These are phyloP conservation scores for Tephrocybe sp. DNA, from an alignment of 768 basidiomycete species.

Conservation along the genomic window DNA sequence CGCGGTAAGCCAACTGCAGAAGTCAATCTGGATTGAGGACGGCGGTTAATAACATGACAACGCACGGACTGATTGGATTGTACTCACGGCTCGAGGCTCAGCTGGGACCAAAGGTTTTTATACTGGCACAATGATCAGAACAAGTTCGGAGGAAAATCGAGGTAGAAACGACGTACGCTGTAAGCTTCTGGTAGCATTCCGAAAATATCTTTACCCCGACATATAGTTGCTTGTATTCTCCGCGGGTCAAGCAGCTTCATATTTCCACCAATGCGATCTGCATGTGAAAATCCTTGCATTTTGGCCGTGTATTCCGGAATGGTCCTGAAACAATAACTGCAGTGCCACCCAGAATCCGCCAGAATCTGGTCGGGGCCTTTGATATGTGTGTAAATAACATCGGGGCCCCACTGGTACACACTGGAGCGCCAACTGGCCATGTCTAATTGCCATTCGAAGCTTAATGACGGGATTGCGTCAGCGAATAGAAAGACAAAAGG, in stretches of 20 bases:
- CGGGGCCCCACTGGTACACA: conserved; percentile 45
- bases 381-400: conserved; percentile 43
- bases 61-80: too few species aligned
- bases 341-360: conserved; percentile 70
- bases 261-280: conserved; percentile 55
- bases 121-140: too few species aligned
- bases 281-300: conserved; percentile 63
- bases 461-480: conserved; percentile 15
- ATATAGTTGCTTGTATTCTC: conserved; percentile 58
- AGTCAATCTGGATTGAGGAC: conserved; percentile 25
- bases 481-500: background rate
- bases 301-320: conserved; percentile 58
- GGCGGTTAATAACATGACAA: background rate
- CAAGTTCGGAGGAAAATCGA: conserved; percentile 3
- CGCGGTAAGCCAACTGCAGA: conserved; percentile 54
- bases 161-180: conserved; percentile 33
- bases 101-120: conserved; percentile 49
- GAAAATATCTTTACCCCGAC: conserved; percentile 61
- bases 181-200: conserved; percentile 67
- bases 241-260: conserved; percentile 45
- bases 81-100: conserved; percentile 50
- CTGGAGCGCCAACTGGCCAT: conserved; percentile 57
- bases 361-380: conserved; percentile 47
- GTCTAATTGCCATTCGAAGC: conserved; percentile 60
- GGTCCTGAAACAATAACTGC: conserved; percentile 65